These are phyloP conservation scores for Earliella scabrosa DNA, from an alignment of 1,284 basidiomycete species.

Conservation along the genomic window DNA sequence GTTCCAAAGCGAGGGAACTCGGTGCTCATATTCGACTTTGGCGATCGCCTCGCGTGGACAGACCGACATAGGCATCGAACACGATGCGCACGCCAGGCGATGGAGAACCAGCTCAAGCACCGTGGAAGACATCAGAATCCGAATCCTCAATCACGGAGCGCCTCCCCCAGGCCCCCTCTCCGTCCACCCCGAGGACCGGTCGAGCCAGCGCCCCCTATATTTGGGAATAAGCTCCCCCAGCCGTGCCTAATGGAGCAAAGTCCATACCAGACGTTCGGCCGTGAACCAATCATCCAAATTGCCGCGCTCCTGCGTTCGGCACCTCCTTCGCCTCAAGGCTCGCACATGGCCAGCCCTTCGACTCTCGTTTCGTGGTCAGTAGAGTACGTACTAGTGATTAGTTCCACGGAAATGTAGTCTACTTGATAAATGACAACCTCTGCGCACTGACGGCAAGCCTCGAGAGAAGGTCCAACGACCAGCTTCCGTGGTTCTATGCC, in stretches of 20 bases:
- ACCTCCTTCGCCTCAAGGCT: slow-evolving; percentile 18
- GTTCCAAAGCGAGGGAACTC: slow-evolving; percentile 9
- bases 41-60: slow-evolving; percentile 12
- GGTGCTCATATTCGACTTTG: slow-evolving; percentile 11
- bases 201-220: too few relatives aligned
- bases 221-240: slow-evolving; percentile 1
- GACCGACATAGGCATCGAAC: slow-evolving; percentile 7
- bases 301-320: slow-evolving; percentile 8
- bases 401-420: slow-evolving; percentile 21
- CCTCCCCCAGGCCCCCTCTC: slow-evolving; percentile 12
- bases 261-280: slow-evolving; percentile 10
- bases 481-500: slow-evolving; percentile 22
- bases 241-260: slow-evolving; percentile 9
- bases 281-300: slow-evolving; percentile 8
- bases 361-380: slow-evolving; percentile 16
- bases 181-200: slow-evolving; percentile 1
- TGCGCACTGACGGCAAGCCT: slow-evolving; percentile 4
- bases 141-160: slow-evolving; percentile 19
- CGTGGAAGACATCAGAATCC: slow-evolving; percentile 23
- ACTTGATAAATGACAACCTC: slow-evolving; percentile 20
- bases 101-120: slow-evolving; percentile 9
- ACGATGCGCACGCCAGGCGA: slow-evolving; percentile 18
- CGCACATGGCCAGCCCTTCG: slow-evolving; percentile 14
- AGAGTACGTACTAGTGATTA: slow-evolving; percentile 26
- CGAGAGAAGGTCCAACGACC: background rate